These are phyloP conservation scores for Auricularia cornea DNA, from an alignment of 768 basidiomycete species.

Conservation along the genomic window DNA sequence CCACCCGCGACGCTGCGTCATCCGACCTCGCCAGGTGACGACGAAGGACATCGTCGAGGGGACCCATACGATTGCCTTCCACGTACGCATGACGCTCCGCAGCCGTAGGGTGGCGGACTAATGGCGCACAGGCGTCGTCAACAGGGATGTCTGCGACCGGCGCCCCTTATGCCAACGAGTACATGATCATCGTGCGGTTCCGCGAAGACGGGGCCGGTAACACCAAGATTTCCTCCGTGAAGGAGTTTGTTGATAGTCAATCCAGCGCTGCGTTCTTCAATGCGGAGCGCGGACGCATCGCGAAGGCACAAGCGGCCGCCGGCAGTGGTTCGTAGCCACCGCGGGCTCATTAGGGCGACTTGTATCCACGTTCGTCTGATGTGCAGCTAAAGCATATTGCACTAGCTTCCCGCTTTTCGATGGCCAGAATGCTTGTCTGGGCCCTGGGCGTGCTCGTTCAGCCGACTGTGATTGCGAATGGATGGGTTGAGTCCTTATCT, in stretches of 20 bases:
- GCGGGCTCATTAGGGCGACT: not conserved
- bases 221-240: slow-evolving; percentile 22
- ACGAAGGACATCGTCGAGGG: too few relatives aligned
- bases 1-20: too few relatives aligned
- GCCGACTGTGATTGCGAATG: too few relatives aligned
- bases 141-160: slow-evolving; percentile 20
- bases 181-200: slow-evolving; percentile 15
- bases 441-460: too few relatives aligned
- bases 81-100: too few relatives aligned
- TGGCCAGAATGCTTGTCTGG: too few relatives aligned
- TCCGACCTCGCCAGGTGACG: too few relatives aligned
- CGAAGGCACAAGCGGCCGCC: not conserved
- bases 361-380: not conserved
- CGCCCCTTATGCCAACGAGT: slow-evolving; percentile 11
- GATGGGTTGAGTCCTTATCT: too few relatives aligned
- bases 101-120: not conserved
- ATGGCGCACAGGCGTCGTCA: slow-evolving; percentile 17
- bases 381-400: not conserved
- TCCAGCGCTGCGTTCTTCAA: slow-evolving; percentile 20
- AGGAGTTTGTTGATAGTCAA: slow-evolving; percentile 27
- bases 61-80: too few relatives aligned
- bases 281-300: slow-evolving; percentile 20
- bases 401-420: not conserved
- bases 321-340: not conserved
- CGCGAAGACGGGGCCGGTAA: slow-evolving; percentile 1